Base-by-base conservation (phyloP, 2,329 filamentous ascomycete genomes). In the Cladophialophora chaetospira region DNA sequence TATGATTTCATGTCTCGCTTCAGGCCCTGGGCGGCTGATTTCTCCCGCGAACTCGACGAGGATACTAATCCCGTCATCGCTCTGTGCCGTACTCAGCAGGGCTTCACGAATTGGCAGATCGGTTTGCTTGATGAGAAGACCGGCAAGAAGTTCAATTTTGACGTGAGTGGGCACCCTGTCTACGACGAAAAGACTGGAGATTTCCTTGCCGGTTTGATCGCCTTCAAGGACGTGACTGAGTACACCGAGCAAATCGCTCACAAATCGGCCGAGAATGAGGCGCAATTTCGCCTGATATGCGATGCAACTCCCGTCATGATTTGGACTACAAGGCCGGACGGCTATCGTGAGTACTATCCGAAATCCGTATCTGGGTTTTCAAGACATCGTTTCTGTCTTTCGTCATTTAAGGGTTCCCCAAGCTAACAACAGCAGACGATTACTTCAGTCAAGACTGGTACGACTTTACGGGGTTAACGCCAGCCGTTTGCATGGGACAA, bases 361-460 rank as follows among this genome's bases (percentile, higher is more conserved):
- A n/a, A n/a, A n/a, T n/a, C n/a, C n/a, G n/a, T n/a, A n/a, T n/a
- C n/a, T n/a, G n/a, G n/a, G n/a, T n/a, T n/a, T n/a, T n/a, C n/a
- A n/a, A n/a, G n/a, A n/a, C n/a, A n/a, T n/a, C n/a, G n/a, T n/a
- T n/a, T n/a, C n/a, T n/a, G n/a, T n/a, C n/a, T 10, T 11, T 11
- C 5, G 36, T 40, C 15, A 40, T n/a, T n/a, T n/a, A n/a, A n/a
- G n/a, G n/a, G n/a, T n/a, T n/a, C n/a, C n/a, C n/a, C n/a, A n/a
- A n/a, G n/a, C n/a, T n/a, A n/a, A n/a, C n/a, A n/a, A n/a, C n/a
- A n/a, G n/a, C n/a, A n/a, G n/a, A n/a, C n/a, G n/a, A n/a, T n/a
- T n/a, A n/a, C n/a, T n/a, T n/a, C n/a, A n/a, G n/a, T n/a, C 82
- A 83, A 44, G 77, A 86, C n/a, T 93, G 88, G 87, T 89, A 89